Conservation (phyloP, 805 yeast species). For the Cyberlindnera sargentensis region DNA sequence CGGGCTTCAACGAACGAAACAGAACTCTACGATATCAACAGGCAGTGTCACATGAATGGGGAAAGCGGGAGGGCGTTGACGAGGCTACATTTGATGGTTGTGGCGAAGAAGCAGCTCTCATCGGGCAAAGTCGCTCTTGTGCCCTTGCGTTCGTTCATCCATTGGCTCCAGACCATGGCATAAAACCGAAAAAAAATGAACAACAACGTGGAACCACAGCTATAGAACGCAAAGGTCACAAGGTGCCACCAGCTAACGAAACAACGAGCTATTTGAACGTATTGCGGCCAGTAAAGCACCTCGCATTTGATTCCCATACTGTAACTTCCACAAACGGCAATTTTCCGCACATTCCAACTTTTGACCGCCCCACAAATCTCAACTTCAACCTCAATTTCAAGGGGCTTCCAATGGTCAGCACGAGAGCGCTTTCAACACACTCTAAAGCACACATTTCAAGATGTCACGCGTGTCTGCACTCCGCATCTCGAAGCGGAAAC, state of each 20-base stretch:
- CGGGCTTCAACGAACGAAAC: too few relatives aligned
- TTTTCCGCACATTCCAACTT: background rate
- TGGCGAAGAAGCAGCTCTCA: constrained; percentile 1
- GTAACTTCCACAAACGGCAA: background rate
- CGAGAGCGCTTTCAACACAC: background rate
- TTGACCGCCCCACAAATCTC: too few relatives aligned
- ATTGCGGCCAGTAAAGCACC: too few relatives aligned
- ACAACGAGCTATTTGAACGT: too few relatives aligned
- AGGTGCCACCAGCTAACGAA: too few relatives aligned
- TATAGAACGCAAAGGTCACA: too few relatives aligned
- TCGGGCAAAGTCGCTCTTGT: background rate
- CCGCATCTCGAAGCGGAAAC: constrained; percentile 8
- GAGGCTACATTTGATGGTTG: constrained; percentile 6
- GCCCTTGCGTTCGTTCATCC: background rate
- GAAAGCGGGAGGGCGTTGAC: constrained; percentile 9
- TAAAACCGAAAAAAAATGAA: too few relatives aligned
- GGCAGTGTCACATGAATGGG: too few relatives aligned
- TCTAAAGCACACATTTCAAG: background rate
- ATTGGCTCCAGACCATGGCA: background rate
- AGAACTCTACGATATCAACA: too few relatives aligned
- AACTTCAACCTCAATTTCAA: background rate
- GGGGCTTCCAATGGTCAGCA: background rate
- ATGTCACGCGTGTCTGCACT: background rate
- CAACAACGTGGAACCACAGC: too few relatives aligned
- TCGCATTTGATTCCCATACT: too few relatives aligned